phyloP scores from a whole-genome alignment of 768 basidiomycete species.

The Floccularia luteovirens region DNA sequence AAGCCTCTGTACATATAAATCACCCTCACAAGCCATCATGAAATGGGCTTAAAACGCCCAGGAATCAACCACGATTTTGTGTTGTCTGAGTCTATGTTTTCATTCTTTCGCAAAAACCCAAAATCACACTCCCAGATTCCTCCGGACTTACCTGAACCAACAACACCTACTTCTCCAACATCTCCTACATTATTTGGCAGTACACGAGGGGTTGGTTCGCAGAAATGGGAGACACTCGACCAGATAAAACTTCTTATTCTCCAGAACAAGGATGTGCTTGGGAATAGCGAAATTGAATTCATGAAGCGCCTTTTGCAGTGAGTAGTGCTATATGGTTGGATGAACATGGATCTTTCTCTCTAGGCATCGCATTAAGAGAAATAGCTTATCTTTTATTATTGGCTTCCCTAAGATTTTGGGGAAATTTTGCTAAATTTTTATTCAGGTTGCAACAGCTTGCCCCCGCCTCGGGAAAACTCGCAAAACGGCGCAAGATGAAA shows the following conservation, averaged over 20 bases:
- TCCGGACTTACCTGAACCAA: not conserved
- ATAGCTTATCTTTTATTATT: not conserved
- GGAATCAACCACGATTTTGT: not conserved
- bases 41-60: too few relatives aligned
- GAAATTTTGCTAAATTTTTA: too few relatives aligned
- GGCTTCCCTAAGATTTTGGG: too few relatives aligned
- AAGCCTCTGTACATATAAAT: not conserved
- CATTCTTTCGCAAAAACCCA: not conserved
- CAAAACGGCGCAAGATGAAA: not conserved
- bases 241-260: not conserved
- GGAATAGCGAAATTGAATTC: not conserved
- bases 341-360: too few relatives aligned
- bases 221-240: not conserved
- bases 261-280: conserved; percentile 1
- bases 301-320: not conserved
- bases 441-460: not conserved
- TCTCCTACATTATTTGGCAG: not conserved
- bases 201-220: not conserved
- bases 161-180: not conserved
- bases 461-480: conserved; percentile 1
- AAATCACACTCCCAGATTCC: not conserved
- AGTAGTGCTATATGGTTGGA: too few relatives aligned
- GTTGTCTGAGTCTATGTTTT: not conserved
- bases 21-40: not conserved
- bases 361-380: too few relatives aligned